phyloP scores from a whole-genome alignment of 2,329 filamentous ascomycete genomes.

The Colletotrichum higginsianum region DNA sequence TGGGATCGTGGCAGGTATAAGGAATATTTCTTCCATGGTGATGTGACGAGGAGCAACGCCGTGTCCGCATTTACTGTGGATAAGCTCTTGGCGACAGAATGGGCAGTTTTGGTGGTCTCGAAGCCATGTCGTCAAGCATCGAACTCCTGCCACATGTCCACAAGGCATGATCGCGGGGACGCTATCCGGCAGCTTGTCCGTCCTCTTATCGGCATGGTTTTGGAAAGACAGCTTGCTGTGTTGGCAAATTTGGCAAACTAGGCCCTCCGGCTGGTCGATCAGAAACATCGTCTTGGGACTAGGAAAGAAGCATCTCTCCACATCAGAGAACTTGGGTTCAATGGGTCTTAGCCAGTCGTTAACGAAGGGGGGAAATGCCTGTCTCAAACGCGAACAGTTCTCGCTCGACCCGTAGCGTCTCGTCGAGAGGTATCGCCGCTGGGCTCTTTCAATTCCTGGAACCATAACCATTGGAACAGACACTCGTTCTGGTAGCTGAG shows the following conservation, averaged over 20 bases:
- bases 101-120: constrained; percentile 48
- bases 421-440: constrained; percentile 2
- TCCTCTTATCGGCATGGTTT: neutral
- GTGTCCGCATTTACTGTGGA: constrained; percentile 51
- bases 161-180: constrained; percentile 53
- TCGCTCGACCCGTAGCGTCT: neutral
- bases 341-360: constrained; percentile 19
- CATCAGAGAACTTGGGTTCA: neutral
- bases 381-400: constrained; percentile 6
- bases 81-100: constrained; percentile 52
- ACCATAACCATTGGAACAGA: neutral
- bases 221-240: constrained; percentile 43
- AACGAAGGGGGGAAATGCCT: constrained; percentile 11
- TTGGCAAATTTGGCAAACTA: constrained; percentile 49
- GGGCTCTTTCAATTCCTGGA: neutral
- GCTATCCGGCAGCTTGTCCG: neutral
- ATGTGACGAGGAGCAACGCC: constrained; percentile 46
- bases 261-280: constrained; percentile 45
- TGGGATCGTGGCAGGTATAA: constrained; percentile 52
- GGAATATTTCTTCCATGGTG: constrained; percentile 49
- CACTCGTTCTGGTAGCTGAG: neutral
- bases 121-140: constrained; percentile 51
- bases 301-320: constrained; percentile 45
- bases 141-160: constrained; percentile 52
- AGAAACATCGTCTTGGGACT: constrained; percentile 49